Evolutionary conservation across 805 yeast species (phyloP).

Genomic region (Candida ipomoeae): DNA sequence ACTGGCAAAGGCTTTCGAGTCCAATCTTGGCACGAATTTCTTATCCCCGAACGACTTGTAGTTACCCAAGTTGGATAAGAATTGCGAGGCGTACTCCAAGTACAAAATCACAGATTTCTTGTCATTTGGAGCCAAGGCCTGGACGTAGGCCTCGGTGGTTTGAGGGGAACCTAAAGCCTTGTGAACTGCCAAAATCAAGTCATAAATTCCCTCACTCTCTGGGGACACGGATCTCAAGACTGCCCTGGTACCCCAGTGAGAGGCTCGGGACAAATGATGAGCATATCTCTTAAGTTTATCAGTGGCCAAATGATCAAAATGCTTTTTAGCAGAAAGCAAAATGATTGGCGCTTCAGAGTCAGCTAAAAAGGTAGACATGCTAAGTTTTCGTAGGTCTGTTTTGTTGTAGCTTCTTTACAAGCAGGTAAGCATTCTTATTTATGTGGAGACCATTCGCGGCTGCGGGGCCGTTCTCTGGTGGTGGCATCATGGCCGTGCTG

Average conservation of each 20-base stretch:
- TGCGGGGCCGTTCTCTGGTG: constrained; percentile 1
- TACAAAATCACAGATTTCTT: constrained; percentile 42
- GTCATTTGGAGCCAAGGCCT: constrained; percentile 26
- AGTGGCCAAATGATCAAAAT: constrained; percentile 60
- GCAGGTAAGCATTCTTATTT: not conserved
- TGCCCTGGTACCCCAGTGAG: constrained; percentile 78
- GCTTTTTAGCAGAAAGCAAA: constrained; percentile 57
- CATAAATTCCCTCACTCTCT: constrained; percentile 73
- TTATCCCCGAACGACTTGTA: constrained; percentile 86
- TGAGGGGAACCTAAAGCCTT: constrained; percentile 42
- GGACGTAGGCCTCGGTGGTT: constrained; percentile 35
- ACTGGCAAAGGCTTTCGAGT: constrained; percentile 43
- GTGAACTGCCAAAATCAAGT: constrained; percentile 62
- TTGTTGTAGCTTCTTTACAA: not conserved
- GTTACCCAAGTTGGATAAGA: constrained; percentile 70
- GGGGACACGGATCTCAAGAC: constrained; percentile 78
- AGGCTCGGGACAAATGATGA: constrained; percentile 77
- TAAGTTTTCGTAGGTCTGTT: too few species aligned
- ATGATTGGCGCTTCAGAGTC: constrained; percentile 44
- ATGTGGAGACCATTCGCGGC: constrained; percentile 2
- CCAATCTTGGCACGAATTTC: constrained; percentile 71
- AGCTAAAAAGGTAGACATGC: constrained; percentile 23
- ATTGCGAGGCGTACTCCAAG: constrained; percentile 73
- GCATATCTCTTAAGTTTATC: constrained; percentile 64
- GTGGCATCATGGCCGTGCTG: not conserved